These are phyloP conservation scores for Yamadazyma songkhlaensis DNA, from an alignment of 1,139 yeast species.

Conservation along the genomic window DNA sequence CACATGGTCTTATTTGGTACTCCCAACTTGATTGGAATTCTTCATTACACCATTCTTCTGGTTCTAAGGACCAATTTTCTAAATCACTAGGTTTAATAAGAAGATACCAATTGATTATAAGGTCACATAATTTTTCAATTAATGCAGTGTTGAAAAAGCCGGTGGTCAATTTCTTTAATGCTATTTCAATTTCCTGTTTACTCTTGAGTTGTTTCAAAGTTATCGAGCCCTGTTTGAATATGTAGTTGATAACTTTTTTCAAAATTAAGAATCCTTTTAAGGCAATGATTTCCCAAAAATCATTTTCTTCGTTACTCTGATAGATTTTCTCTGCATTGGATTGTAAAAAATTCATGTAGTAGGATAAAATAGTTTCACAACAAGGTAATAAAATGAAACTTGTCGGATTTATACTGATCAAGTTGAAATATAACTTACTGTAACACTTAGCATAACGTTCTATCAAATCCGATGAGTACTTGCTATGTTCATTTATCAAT, in stretches of 20 bases:
- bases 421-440: constrained; percentile 65
- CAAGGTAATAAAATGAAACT: constrained; percentile 69
- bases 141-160: constrained; percentile 59
- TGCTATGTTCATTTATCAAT: constrained; percentile 54
- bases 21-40: constrained; percentile 80
- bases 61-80: constrained; percentile 78
- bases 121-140: constrained; percentile 57
- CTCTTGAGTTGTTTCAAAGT: constrained; percentile 64
- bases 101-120: constrained; percentile 70
- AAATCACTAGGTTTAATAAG: constrained; percentile 71
- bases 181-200: constrained; percentile 55
- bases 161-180: constrained; percentile 49
- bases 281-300: constrained; percentile 74
- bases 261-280: constrained; percentile 68
- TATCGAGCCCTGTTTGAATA: constrained; percentile 65
- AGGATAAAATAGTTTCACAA: constrained; percentile 56
- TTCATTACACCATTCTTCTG: constrained; percentile 90
- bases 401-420: constrained; percentile 61
- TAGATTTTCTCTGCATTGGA: constrained; percentile 62
- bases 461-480: constrained; percentile 52
- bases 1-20: constrained; percentile 81
- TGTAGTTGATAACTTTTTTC: constrained; percentile 60
- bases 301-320: constrained; percentile 47
- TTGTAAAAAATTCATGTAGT: constrained; percentile 58
- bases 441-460: constrained; percentile 74